Conservation (phyloP, 192 early-diverging fungal genomes). For the Coemansia brasiliensis region DNA sequence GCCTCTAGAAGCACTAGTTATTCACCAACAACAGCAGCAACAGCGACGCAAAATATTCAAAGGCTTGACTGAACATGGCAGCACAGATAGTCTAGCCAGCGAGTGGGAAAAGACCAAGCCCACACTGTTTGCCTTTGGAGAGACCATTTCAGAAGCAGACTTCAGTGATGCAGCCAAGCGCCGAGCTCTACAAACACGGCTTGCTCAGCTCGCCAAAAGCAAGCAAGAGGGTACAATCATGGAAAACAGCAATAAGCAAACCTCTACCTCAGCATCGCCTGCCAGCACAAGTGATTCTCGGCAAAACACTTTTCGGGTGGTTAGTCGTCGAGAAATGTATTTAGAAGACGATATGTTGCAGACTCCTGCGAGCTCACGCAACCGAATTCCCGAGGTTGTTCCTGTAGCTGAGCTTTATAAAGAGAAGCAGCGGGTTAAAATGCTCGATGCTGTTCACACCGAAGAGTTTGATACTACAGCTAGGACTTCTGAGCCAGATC, state of each 20-base stretch:
- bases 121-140: constrained; percentile 63
- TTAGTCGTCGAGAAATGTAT: constrained; percentile 21
- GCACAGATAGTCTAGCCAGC: constrained; percentile 20
- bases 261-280: background rate
- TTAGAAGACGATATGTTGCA: background rate
- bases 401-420: constrained; percentile 33
- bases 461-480: constrained; percentile 26
- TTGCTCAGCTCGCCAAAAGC: constrained; percentile 15
- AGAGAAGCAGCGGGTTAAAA: constrained; percentile 54
- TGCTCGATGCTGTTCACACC: constrained; percentile 70
- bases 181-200: constrained; percentile 54
- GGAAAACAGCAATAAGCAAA: constrained; percentile 6
- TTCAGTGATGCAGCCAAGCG: constrained; percentile 59
- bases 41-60: constrained; percentile 7
- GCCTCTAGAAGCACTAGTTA: constrained; percentile 64
- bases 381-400: constrained; percentile 30
- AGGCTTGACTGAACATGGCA: constrained; percentile 1
- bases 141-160: constrained; percentile 64
- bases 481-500: background rate
- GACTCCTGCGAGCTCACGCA: background rate
- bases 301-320: constrained; percentile 24
- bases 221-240: constrained; percentile 1
- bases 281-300: background rate
- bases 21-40: constrained; percentile 26
- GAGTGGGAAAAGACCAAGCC: constrained; percentile 22